Base-by-base conservation (phyloP, 2,329 filamentous ascomycete species). In the Lachnellula suecica region DNA sequence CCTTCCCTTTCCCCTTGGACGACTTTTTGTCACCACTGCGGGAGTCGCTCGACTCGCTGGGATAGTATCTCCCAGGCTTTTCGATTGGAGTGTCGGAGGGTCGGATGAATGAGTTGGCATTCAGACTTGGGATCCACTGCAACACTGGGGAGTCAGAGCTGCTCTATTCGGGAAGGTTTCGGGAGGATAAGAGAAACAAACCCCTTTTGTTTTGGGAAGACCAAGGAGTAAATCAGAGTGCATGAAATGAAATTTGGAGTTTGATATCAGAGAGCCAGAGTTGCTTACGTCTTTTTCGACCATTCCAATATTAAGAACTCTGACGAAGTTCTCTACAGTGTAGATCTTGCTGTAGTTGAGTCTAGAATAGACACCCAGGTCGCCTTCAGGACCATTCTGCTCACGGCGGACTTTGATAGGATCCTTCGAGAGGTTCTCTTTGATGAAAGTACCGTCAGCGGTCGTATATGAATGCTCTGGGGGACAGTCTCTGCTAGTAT, bases 271-370 rank as follows among this genome's bases (percentile, higher is more conserved):
- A n/a, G n/a, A n/a, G n/a, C n/a, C n/a, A n/a, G n/a, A n/a, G n/a
- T n/a, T n/a, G n/a, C n/a, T n/a, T n/a, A n/a, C n/a, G 17, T 59
- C 20, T 19, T 45, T 53, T 19, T 58, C 43, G n/a, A 61, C 53
- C 25, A 38, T 49, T 10, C 64, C 64, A 17, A 65, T 59, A 10
- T 62, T 63, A 15, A 55, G 52, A 1, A 67, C 63, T 8, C 56
- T 52, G 4, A 63, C 50, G 35, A 63, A 62, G 17, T 65, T 52
- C 34, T 67, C 64, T 2, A 67, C 58, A 0, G 64, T 66, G 37
- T 66, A 66, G 15, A 65, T 41, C 19, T 67, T 67, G 4, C 48
- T 41, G 29, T 63, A 66, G 38, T 67, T 63, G 6, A 67, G 24
- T 9, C 64, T 46, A 4, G 63, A 66, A 4, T 17, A 50, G 3